Evolutionary conservation across 2,329 filamentous ascomycete genomes (phyloP).

Genomic region (Fonsecaea monophora): DNA sequence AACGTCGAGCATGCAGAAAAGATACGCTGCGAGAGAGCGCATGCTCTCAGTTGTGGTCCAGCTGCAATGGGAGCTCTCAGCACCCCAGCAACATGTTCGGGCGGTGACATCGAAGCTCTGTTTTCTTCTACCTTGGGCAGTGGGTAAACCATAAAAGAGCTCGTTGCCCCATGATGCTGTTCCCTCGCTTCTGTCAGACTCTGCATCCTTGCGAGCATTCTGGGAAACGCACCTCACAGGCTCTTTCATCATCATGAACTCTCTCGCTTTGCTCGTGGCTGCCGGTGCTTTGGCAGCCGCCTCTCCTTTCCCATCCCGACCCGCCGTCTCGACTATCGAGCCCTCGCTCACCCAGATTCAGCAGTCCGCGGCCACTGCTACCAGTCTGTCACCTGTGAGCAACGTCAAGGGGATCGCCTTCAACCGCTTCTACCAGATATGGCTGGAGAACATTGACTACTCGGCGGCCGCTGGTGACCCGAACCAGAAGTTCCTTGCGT

Average conservation of each 20-base stretch:
- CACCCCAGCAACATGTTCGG: not conserved
- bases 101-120: not conserved
- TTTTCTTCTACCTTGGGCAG: not conserved
- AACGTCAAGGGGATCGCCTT: conserved; percentile 74
- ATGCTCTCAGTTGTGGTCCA: conserved; percentile 19
- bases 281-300: conserved; percentile 25
- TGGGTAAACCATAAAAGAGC: conserved; percentile 18
- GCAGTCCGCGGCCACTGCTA: conserved; percentile 60
- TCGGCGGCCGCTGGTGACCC: conserved; percentile 67
- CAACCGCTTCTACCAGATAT: conserved; percentile 74
- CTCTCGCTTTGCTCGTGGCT: conserved; percentile 22
- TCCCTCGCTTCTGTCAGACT: not conserved
- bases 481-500: conserved; percentile 58
- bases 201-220: not conserved
- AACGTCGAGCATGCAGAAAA: not conserved
- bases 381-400: conserved; percentile 66
- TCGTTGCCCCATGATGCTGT: not conserved
- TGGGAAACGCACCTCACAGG: not conserved
- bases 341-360: conserved; percentile 39
- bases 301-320: conserved; percentile 19
- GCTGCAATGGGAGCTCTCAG: conserved; percentile 3
- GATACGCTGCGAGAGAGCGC: conserved; percentile 1
- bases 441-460: conserved; percentile 78
- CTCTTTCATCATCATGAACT: conserved; percentile 22
- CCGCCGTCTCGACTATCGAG: conserved; percentile 27